A percentile compares a stretch with the other conserved stretches of the same genome.
These are phyloP conservation scores for Fusarium camptoceras DNA, from an alignment of 2,329 filamentous ascomycete genomes.

Conservation along the genomic window DNA sequence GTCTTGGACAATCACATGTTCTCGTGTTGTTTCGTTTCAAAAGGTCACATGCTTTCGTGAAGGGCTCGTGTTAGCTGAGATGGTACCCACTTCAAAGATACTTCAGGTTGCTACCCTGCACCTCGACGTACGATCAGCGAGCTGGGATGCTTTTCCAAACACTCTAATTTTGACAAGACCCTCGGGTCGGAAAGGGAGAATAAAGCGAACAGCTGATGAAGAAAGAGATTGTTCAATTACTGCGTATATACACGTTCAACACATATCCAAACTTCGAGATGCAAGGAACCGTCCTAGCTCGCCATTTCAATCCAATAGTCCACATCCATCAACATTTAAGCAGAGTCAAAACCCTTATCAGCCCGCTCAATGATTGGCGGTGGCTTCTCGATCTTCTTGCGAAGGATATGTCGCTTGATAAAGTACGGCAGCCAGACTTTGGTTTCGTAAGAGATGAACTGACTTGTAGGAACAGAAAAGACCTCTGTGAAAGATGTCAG, in stretches of 20 bases:
- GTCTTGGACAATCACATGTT: background rate
- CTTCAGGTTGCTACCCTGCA: background rate
- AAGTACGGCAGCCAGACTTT: conserved; percentile 53
- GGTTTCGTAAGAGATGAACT: conserved; percentile 50
- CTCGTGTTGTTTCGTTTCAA: too few species aligned
- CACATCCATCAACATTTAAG: background rate
- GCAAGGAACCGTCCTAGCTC: too few species aligned
- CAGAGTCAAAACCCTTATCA: conserved; percentile 7
- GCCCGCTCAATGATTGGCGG: conserved; percentile 47
- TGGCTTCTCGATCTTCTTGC: conserved; percentile 49
- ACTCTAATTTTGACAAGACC: background rate
- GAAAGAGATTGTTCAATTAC: fast-evolving
- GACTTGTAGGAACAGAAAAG: conserved; percentile 51
- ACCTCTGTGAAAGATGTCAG: conserved; percentile 5
- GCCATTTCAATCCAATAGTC: too few species aligned
- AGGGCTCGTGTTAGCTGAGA: fast-evolving
- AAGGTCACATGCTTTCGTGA: background rate
- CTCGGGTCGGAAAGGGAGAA: too few species aligned
- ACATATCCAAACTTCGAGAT: too few species aligned
- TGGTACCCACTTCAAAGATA: too few species aligned
- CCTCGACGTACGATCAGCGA: fast-evolving
- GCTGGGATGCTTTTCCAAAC: background rate
- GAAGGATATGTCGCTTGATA: conserved; percentile 53
- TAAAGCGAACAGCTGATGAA: too few species aligned
- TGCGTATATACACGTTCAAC: too few species aligned